Evolutionary conservation across 208 protist species (phyloP), one percentile per base, ranked within the genome.

Genomic region (Naegleria gruberi): DNA sequence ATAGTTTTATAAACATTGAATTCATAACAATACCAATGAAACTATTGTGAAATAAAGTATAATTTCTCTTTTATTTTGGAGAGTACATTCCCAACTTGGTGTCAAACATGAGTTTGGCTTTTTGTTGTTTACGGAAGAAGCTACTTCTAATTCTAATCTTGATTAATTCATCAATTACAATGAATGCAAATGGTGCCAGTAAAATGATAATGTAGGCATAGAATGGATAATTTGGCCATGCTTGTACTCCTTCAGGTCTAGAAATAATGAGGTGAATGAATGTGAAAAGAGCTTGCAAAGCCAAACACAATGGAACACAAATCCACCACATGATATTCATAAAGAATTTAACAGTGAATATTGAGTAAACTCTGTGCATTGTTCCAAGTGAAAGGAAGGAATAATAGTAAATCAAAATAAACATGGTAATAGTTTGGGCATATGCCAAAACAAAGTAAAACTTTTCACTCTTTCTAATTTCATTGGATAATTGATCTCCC

Each of bases 31-130:
- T n/a, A n/a, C n/a, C n/a, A n/a, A n/a, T n/a, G n/a, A 55, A 55
- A 55, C 46, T 15, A 55, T 55, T 5, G 46, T 55, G 5, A 19
- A 15, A 55, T 55, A 5, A 55, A 19, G 46, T 55, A 19, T 15
- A 19, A 15, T 19, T 19, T 55, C 46, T 55, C 5, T 55, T 55
- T 45, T 57, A 89, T 82, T 89, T 89, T 82, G 86, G 86, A n/a
- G 40, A 46, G 47, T 89, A 73, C 88, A 85, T 85, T 51, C 88
- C 88, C 6, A 90, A 19, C 46, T 65, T 83, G 30, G 88, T 90
- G 15, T 44, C 51, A 65, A 90, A 90, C 15, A 65, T 7, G 6
- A 90, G 30, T 65, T 90, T 73, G 7, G 51, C 10, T 65, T 44
- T 51, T 65, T 90, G 23, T 42, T 90, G 88, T 8, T 73, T 37